Evolutionary conservation across 1,284 basidiomycete species (phyloP), one percentile per base, ranked within the genome.

Genomic region (Cystobasidium pallidum): DNA sequence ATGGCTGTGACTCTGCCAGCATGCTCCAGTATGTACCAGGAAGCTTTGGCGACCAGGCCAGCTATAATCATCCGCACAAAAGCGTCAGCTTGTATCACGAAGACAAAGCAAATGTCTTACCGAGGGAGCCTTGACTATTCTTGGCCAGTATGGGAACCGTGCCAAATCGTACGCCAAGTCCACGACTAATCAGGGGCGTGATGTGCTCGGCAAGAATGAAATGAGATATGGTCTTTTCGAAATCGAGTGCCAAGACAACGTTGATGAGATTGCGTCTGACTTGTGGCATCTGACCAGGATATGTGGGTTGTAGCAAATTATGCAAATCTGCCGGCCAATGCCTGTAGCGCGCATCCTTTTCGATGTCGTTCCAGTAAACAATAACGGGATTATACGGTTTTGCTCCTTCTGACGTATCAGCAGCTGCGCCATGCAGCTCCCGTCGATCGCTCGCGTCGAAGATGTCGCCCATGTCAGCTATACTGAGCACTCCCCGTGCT

Each of bases 331-430:
- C 72, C 15, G 72, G 49, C 78, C 77, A 75, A 24, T 63, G 43
- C 32, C 64, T 66, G 74, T 81, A 90, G 84, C 86, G 83, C n/a
- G 82, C 83, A 79, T 97, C 94, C 74, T 88, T 90, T 81, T 92
- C 89, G 28, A 98, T 81, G 81, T 98, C 89, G 80, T 98, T 98
- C 86, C 90, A 89, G 87, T 91, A 98, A 0, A 88, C 79, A 62
- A 96, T 86, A 1, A 89, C 62, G 4, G 66, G n/a, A 47, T 19
- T 66, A 30, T 34, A n/a, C 21, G 15, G 21, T 15, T 51, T 6
- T 7, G 4, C 43, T 36, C 21, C 49, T 54, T 39, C 32, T n/a
- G 32, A 4, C 6, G 19, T 28, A 15, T 17, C 1, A 26, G 17
- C 85, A 0, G 89, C 91, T 0, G 86, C 90, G 17, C 7, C 62